Evolutionary conservation across 495 filamentous ascomycete genomes (phyloP).

Genomic region (Recurvomyces mirabilis): DNA sequence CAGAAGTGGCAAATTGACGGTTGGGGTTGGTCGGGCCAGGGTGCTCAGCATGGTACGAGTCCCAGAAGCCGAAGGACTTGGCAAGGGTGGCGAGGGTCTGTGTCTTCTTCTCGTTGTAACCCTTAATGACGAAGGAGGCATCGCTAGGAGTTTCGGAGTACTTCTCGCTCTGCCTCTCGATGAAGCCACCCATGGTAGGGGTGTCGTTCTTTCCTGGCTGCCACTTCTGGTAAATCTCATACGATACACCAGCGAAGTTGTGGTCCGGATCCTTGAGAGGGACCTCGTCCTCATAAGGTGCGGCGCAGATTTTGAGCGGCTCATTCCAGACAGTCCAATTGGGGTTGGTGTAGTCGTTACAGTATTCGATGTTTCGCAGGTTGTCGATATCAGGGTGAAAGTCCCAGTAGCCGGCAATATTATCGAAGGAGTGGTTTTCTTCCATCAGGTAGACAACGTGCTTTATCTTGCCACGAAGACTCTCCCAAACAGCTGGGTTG

Average conservation of each 20-base stretch:
- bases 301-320: constrained; percentile 32
- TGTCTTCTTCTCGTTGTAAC: constrained; percentile 33
- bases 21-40: constrained; percentile 35
- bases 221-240: constrained; percentile 37
- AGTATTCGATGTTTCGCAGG: constrained; percentile 30
- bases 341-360: constrained; percentile 30
- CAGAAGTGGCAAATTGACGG: constrained; percentile 33
- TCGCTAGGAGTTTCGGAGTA: constrained; percentile 30
- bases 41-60: constrained; percentile 34
- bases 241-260: constrained; percentile 34
- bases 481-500: constrained; percentile 11
- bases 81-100: constrained; percentile 30
- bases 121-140: constrained; percentile 34
- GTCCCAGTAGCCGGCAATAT: constrained; percentile 37
- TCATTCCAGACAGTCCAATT: constrained; percentile 37
- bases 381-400: constrained; percentile 35
- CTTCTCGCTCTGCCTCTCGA: constrained; percentile 36
- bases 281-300: constrained; percentile 34
- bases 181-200: constrained; percentile 36
- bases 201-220: constrained; percentile 30
- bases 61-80: constrained; percentile 35
- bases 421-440: constrained; percentile 40
- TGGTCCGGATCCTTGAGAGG: constrained; percentile 35
- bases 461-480: constrained; percentile 29
- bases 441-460: constrained; percentile 37